A percentile compares a stretch with the other conserved stretches of the same genome.
These are phyloP conservation scores for Cladosporium halotolerans DNA, from an alignment of 2,329 filamentous ascomycete species.

Conservation along the genomic window DNA sequence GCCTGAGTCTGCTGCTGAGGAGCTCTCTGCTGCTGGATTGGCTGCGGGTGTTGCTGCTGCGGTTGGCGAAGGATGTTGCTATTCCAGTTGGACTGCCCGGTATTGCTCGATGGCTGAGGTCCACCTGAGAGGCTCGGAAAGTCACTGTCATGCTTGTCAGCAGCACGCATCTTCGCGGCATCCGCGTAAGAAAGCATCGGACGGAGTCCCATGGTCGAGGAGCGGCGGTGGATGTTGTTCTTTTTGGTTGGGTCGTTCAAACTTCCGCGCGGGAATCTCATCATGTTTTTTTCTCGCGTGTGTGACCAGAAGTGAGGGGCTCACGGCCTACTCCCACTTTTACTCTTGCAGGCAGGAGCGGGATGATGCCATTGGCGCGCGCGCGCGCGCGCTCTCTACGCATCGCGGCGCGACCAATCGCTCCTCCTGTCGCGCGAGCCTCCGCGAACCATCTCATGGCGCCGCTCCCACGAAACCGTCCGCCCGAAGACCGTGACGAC, in stretches of 20 bases:
- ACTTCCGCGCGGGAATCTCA: neutral
- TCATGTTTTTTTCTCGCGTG: neutral
- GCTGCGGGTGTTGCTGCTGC: conserved; percentile 22
- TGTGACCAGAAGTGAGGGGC: too few relatives aligned
- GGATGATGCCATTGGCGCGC: neutral
- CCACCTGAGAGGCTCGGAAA: conserved; percentile 56
- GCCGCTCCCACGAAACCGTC: too few relatives aligned
- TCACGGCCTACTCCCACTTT: too few relatives aligned
- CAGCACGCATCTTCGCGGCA: neutral
- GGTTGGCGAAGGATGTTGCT: conserved; percentile 49
- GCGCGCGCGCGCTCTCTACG: too few relatives aligned
- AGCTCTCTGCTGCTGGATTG: conserved; percentile 36
- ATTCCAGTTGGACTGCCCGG: conserved; percentile 50
- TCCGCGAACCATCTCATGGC: too few relatives aligned
- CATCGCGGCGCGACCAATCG: too few relatives aligned
- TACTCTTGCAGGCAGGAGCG: neutral
- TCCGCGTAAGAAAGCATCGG: neutral
- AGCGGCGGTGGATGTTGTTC: neutral
- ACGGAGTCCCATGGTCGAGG: neutral
- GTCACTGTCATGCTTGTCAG: conserved; percentile 43
- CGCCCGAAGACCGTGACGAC: conserved; percentile 6
- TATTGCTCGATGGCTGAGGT: conserved; percentile 48
- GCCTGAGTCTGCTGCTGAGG: conserved; percentile 40
- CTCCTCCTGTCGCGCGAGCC: too few relatives aligned
- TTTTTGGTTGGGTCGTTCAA: neutral